Evolutionary conservation across 768 basidiomycete species (phyloP).

Genomic region (Tricholoma hemisulphureum): DNA sequence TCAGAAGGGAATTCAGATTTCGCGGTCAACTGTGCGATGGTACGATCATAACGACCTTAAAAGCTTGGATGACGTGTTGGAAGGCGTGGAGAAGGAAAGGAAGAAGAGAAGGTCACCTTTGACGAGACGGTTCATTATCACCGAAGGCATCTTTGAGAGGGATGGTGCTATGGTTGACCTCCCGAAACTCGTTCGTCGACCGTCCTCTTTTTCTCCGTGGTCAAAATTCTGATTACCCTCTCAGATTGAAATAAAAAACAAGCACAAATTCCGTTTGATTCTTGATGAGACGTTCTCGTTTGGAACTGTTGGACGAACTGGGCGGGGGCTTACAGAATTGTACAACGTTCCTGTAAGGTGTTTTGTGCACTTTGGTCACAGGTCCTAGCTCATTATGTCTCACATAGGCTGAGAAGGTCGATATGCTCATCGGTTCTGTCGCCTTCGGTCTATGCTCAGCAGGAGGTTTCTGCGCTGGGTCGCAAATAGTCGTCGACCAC

Average conservation of each 20-base stretch:
- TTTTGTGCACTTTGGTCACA: neutral
- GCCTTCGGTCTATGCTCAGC: conserved; percentile 78
- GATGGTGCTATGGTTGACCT: conserved; percentile 92
- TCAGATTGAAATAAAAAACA: conserved; percentile 90
- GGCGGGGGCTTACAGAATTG: conserved; percentile 91
- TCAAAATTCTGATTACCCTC: neutral
- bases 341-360: conserved; percentile 86
- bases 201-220: neutral
- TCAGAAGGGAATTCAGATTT: conserved; percentile 94
- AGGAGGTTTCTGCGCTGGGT: conserved; percentile 96
- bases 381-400: neutral
- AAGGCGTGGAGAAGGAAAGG: conserved; percentile 82
- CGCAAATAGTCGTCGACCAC: conserved; percentile 77
- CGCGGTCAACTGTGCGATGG: conserved; percentile 89
- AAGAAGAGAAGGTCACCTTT: conserved; percentile 79
- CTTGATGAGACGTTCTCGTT: conserved; percentile 95
- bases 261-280: conserved; percentile 94
- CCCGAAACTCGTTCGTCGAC: conserved; percentile 75
- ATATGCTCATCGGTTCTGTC: conserved; percentile 92
- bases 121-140: conserved; percentile 91
- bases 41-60: conserved; percentile 95
- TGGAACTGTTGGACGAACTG: conserved; percentile 88
- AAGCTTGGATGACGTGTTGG: conserved; percentile 85
- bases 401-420: conserved; percentile 78
- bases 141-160: conserved; percentile 95